A percentile compares a stretch with the other conserved stretches of the same genome.
Evolutionary conservation across 2,329 filamentous ascomycete genomes (phyloP).

Genomic region (Leptographium lundbergii): DNA sequence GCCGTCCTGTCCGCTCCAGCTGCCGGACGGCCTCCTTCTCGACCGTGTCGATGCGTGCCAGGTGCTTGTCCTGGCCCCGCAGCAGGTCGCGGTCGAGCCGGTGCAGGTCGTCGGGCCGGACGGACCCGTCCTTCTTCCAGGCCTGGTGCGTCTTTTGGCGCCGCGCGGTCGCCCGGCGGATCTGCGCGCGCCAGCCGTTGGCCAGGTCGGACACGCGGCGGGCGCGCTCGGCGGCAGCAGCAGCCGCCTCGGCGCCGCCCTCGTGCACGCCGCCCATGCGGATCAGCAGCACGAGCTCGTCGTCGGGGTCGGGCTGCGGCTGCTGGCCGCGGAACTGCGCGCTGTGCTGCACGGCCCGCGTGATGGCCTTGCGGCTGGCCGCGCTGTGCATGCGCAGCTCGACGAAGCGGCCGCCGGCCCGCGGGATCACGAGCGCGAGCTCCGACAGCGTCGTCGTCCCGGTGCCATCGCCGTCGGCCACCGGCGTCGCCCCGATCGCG

Average conservation of each 20-base stretch:
- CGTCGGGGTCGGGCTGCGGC: slow-evolving; percentile 39
- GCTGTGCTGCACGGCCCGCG: slow-evolving; percentile 12
- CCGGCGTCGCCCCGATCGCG: slow-evolving; percentile 10
- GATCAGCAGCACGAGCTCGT: slow-evolving; percentile 45
- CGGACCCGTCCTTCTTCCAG: slow-evolving; percentile 30
- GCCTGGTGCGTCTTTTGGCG: slow-evolving; percentile 34
- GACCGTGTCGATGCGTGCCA: slow-evolving; percentile 34
- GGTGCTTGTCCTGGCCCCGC: slow-evolving; percentile 39
- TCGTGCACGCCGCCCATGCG: slow-evolving; percentile 27
- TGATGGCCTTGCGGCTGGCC: slow-evolving; percentile 10
- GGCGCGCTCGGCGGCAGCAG: slow-evolving; percentile 12
- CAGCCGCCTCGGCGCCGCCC: slow-evolving; percentile 23
- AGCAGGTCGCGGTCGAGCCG: slow-evolving; percentile 33
- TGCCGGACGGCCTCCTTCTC: slow-evolving; percentile 36
- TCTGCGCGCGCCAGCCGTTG: slow-evolving; percentile 36
- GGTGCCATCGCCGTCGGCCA: not conserved
- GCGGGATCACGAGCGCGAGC: slow-evolving; percentile 13
- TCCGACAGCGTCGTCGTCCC: slow-evolving; percentile 9
- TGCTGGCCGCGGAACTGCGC: slow-evolving; percentile 15
- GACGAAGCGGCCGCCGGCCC: slow-evolving; percentile 12
- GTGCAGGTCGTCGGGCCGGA: slow-evolving; percentile 30
- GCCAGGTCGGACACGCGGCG: slow-evolving; percentile 30
- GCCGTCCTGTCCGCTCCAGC: slow-evolving; percentile 17
- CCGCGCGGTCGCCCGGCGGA: slow-evolving; percentile 26
- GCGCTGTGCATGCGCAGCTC: slow-evolving; percentile 15